Evolutionary conservation across 2,329 filamentous ascomycete genomes (phyloP), one percentile per base, ranked within the genome.

Genomic region (Paradendryphiella salina): DNA sequence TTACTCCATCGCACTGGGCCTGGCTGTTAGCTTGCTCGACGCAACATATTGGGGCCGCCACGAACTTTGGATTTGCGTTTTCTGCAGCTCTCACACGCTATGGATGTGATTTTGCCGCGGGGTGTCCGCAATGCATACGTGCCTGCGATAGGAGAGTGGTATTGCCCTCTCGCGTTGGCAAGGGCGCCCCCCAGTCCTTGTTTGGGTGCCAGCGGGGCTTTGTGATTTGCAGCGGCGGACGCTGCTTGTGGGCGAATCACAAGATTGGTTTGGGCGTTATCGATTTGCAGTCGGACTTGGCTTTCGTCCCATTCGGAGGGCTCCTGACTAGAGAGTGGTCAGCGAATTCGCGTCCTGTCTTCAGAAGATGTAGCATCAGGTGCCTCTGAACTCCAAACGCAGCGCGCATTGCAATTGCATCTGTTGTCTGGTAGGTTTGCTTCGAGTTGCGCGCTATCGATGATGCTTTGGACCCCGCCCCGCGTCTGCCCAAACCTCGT

Each of bases 41-140:
- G 10, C 7, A 6, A 15, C 20, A 17, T 15, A 3, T 28, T 18
- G 6, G 8, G 32, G 8, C 3, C 29, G 1, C 9, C 17, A 48
- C 63, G 26, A 46, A 72, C 71, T 65, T 73, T 73, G 29, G 70
- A 73, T 44, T 73, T 73, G 15, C 71, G 65, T 47, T 73, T 73
- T 53, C 70, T 62, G 46, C 71, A 73, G 41, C 70, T 72, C 42
- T 73, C 71, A 50, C 71, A 73, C 14, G 71, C 71, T 59, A 73
- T 73, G 5, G 71, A 72, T 10, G 71, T 73, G 40, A 73, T 73
- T 45, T 72, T 72, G 20, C 69, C 69, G n/a, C 69, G 64, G 20
- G 69, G 69, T 8, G 69, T 72, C 23, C 69, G 67, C 32, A 72
- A 50, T 15, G 69, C 69, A 51, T 72, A 72, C 6, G 67, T 71